Percentiles rank a stretch among this genome's conserved stretches.
phyloP scores from a whole-genome alignment of 257 asterid genomes.

The Solanum rostratum region DNA sequence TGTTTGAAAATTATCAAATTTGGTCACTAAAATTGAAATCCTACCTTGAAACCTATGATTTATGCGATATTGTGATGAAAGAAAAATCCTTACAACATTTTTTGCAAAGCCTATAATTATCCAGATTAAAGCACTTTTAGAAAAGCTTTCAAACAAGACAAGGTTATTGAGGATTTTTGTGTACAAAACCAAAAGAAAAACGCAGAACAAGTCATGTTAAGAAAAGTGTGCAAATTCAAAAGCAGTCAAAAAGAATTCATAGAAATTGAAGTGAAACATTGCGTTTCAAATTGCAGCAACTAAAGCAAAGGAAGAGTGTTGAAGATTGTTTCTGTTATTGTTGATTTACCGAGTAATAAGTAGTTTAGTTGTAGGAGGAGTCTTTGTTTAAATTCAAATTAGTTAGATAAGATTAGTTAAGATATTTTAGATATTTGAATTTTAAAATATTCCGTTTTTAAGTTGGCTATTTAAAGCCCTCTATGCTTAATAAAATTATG shows the following conservation, averaged over 20 bases:
- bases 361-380: not conserved
- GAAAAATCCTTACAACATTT: not conserved
- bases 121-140: not conserved
- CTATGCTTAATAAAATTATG: not conserved
- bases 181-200: not conserved
- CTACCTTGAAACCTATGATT: not conserved
- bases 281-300: not conserved
- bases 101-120: not conserved
- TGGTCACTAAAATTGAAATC: not conserved
- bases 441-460: not conserved
- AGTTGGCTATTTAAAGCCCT: not conserved
- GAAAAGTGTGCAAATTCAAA: not conserved
- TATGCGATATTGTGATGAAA: not conserved
- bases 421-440: not conserved
- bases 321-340: not conserved
- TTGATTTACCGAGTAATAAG: not conserved
- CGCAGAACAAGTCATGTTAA: not conserved
- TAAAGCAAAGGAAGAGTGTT: not conserved
- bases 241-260: not conserved
- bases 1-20: not conserved
- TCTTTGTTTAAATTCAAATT: not conserved
- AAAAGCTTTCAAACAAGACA: not conserved
- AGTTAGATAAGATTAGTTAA: not conserved
- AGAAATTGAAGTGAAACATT: not conserved
- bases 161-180: not conserved